Conservation (phyloP, 345 rosid species). For the Brassica cretica region DNA sequence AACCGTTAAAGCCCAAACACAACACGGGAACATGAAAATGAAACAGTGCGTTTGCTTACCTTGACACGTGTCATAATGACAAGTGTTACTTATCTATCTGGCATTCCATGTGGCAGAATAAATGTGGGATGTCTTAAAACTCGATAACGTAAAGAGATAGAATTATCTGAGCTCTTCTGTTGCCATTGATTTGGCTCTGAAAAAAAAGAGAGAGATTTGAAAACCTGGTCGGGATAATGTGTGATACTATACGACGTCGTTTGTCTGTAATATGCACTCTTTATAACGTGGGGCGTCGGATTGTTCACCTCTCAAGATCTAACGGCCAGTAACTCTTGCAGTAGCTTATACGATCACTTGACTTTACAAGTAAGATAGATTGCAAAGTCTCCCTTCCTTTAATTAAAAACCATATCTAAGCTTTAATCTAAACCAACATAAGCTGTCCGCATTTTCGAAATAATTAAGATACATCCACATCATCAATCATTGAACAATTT, state of each 20-base stretch:
- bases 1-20: too few species aligned
- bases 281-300: constrained; percentile 23
- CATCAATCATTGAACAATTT: too few species aligned
- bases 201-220: not conserved
- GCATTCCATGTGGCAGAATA: too few species aligned
- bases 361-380: not conserved
- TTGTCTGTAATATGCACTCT: not conserved
- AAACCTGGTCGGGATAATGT: constrained; percentile 19
- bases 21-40: too few species aligned
- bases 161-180: not conserved
- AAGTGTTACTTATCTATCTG: too few species aligned
- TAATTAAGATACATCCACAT: too few species aligned
- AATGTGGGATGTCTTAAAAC: not conserved
- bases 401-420: not conserved
- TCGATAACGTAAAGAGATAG: not conserved
- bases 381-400: too few species aligned
- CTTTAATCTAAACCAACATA: too few species aligned
- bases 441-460: too few species aligned
- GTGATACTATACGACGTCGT: constrained; percentile 37
- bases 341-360: not conserved
- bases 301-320: constrained; percentile 12
- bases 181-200: constrained; percentile 37
- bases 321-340: not conserved
- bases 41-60: too few species aligned
- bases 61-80: too few species aligned